These are phyloP conservation scores for Colletotrichum sp. DNA, from an alignment of 2,329 filamentous ascomycete species.

Conservation along the genomic window DNA sequence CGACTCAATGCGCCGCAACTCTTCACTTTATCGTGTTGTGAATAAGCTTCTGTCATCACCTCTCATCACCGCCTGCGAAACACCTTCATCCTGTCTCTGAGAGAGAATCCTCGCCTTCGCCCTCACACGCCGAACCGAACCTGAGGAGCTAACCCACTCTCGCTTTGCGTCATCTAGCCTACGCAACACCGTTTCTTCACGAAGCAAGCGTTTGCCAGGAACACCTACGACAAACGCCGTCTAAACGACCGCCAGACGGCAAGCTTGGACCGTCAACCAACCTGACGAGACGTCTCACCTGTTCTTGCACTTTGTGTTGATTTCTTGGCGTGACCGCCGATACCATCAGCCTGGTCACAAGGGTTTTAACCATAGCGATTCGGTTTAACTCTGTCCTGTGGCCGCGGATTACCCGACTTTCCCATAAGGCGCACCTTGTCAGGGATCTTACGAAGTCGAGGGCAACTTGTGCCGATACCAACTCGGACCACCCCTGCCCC, in stretches of 20 bases:
- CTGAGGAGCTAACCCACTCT: slow-evolving; percentile 10
- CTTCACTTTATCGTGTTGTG: neutral
- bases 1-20: slow-evolving; percentile 18
- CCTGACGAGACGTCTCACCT: slow-evolving; percentile 18
- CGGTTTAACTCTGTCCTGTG: neutral
- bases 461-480: slow-evolving; percentile 18
- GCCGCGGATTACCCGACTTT: neutral
- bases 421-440: neutral
- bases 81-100: neutral
- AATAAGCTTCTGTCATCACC: slow-evolving; percentile 19
- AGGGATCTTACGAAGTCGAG: neutral
- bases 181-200: neutral
- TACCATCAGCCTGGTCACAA: neutral
- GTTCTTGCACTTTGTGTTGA: neutral
- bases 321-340: slow-evolving; percentile 14
- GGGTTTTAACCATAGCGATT: slow-evolving; percentile 6
- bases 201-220: neutral
- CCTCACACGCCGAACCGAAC: neutral
- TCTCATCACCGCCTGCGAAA: neutral
- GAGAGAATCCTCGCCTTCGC: neutral
- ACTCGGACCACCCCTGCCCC: slow-evolving; percentile 2
- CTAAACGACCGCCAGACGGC: neutral
- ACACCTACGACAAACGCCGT: neutral
- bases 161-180: slow-evolving; percentile 8
- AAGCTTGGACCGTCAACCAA: neutral